Base-by-base conservation (phyloP, 331 rosid species). In the Acacia pycnantha region DNA sequence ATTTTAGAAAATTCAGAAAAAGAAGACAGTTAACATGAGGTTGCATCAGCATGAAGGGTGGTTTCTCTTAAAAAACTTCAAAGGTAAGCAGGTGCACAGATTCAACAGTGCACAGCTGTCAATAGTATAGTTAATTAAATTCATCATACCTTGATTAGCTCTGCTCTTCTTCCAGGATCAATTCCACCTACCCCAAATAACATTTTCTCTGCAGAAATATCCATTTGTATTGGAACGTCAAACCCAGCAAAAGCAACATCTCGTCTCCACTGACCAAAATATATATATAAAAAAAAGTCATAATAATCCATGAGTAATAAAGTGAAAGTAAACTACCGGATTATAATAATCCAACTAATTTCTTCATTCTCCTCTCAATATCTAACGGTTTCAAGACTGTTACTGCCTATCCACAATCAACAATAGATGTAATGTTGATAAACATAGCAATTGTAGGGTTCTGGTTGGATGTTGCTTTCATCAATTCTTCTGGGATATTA, bases 231-330 rank as follows among this genome's bases (percentile, higher is more conserved):
- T 40, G 98, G 88, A 84, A 95, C 92, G 4, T 89, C 98, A 77
- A 90, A 95, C 54, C 99, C 98, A 5, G 97, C 97, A 81, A 92
- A 93, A 43, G 99, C 99, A 82, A 95, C 97, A 51, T 95, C 98
- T 47, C 97, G 83, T 84, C 91, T 87, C 98, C 98, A 95, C 97
- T 93, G 90, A 87, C 73, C 35, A 0, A 44, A 19, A 29, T 43
- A 40, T 14, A n/a, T 44, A 35, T 40, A 35, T 35, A 0, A 4
- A 67, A 67, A 0, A 5, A 50, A 41, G 48, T 26, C 66, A 82
- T 68, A 51, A 54, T 50, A 7, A 29, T 73, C n/a, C 73, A 70
- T 22, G 37, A 67, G 59, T 53, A 56, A 73, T 13, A 78, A 56
- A 48, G 12, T 21, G 9, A 81, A 76, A 75, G 22, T 6, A 8